These are phyloP conservation scores for Fusarium coicis DNA, from an alignment of 2,329 filamentous ascomycete species.

Conservation along the genomic window DNA sequence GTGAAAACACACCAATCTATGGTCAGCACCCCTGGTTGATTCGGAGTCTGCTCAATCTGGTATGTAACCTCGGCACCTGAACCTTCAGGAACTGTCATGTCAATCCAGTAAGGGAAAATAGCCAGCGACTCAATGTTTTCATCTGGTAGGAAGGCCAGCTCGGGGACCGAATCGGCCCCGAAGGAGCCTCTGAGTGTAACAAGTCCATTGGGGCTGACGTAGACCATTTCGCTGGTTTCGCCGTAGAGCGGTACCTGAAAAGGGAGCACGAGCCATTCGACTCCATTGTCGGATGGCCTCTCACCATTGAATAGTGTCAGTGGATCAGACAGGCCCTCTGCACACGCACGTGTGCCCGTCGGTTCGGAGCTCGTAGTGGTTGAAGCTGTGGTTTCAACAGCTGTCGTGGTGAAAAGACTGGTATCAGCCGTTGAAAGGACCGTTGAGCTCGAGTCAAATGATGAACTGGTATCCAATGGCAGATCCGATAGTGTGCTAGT, in stretches of 20 bases:
- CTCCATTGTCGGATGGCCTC: background rate
- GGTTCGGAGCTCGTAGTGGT: background rate
- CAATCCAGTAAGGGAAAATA: background rate
- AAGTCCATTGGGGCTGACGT: background rate
- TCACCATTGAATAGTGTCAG: background rate
- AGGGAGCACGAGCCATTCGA: background rate
- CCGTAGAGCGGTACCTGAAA: background rate
- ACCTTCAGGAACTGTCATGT: background rate
- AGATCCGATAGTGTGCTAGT: background rate
- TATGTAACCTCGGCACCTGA: background rate
- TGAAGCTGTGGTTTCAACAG: background rate
- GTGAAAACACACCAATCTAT: background rate
- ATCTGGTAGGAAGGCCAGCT: background rate
- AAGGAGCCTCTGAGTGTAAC: background rate
- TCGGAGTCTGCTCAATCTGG: background rate
- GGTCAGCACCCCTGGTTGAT: background rate
- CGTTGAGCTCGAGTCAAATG: background rate
- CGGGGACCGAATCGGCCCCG: background rate
- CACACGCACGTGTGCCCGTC: background rate
- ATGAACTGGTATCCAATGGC: background rate
- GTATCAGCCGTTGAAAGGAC: background rate
- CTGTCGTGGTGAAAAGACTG: background rate
- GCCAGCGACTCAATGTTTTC: background rate
- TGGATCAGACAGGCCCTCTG: background rate
- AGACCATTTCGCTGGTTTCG: background rate